Conservation (phyloP, 306 rosid species). For the Ormosia semicastrata region DNA sequence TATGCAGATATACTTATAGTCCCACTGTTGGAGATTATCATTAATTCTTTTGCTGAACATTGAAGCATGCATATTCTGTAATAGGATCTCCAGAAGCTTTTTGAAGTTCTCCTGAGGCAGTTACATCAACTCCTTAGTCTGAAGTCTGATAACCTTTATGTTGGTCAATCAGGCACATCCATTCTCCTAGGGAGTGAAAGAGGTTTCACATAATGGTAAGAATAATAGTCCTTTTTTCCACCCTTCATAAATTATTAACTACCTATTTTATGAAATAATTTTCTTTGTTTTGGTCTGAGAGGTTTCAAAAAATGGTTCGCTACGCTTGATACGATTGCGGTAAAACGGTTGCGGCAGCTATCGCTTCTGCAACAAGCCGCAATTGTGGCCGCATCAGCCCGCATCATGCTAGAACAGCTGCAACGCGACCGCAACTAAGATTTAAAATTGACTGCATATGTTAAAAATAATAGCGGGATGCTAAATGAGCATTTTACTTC, state of each 20-base stretch:
- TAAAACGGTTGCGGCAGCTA: too few species aligned
- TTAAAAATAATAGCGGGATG: background rate
- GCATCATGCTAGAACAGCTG: too few species aligned
- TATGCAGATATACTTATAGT: background rate
- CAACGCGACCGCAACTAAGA: too few species aligned
- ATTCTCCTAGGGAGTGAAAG: conserved; percentile 73
- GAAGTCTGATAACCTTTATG: conserved; percentile 55
- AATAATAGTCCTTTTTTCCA: background rate
- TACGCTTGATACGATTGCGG: too few species aligned
- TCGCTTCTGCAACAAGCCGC: too few species aligned
- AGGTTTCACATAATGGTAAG: conserved; percentile 93
- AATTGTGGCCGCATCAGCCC: too few species aligned
- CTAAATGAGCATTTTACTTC: conserved; percentile 12
- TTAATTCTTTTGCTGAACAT: conserved; percentile 24
- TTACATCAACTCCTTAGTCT: conserved; percentile 92
- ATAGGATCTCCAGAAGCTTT: conserved; percentile 77
- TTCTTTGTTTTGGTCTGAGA: background rate
- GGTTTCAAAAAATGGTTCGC: too few species aligned
- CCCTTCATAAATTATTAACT: background rate
- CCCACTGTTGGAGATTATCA: conserved; percentile 13
- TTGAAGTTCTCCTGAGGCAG: conserved; percentile 89
- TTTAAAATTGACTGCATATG: background rate
- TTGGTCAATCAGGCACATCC: conserved; percentile 69
- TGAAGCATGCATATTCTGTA: conserved; percentile 44
- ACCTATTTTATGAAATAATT: background rate